A percentile compares a stretch with the other conserved stretches of the same genome.
phyloP scores from a whole-genome alignment of 139 green algal species.

The Coelastrella sp. region DNA sequence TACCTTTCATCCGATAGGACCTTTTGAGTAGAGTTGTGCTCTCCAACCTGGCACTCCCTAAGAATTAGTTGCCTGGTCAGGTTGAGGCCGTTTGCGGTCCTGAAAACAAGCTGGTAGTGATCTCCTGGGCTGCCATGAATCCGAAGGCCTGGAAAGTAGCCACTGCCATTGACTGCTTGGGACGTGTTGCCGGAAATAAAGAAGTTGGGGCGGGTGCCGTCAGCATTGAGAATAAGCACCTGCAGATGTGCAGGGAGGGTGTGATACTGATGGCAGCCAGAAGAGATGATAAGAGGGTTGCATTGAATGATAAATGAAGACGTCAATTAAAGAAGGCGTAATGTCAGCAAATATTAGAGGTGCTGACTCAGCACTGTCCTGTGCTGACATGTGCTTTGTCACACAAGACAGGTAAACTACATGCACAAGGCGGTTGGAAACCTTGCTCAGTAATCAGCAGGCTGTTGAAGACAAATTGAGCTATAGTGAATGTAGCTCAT shows the following conservation, averaged over 20 bases:
- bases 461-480: no score
- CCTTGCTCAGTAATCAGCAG: no score
- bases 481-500: no score
- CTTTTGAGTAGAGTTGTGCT: background rate
- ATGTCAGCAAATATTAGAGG: no score
- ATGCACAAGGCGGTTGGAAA: no score
- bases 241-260: background rate
- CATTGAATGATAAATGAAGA: no score
- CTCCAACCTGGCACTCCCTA: slow-evolving; percentile 2
- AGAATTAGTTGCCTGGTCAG: background rate
- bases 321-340: no score
- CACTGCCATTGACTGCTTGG: background rate
- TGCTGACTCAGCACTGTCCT: no score
- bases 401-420: no score
- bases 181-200: slow-evolving; percentile 16
- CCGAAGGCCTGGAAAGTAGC: background rate
- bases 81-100: background rate
- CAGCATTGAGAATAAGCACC: background rate
- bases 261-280: no score
- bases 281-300: no score
- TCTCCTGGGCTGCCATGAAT: background rate
- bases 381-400: no score
- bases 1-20: background rate
- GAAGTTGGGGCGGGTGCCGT: background rate
- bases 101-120: slow-evolving; percentile 5